phyloP scores from a whole-genome alignment of 2,329 filamentous ascomycete species.

The Exophiala sideris region DNA sequence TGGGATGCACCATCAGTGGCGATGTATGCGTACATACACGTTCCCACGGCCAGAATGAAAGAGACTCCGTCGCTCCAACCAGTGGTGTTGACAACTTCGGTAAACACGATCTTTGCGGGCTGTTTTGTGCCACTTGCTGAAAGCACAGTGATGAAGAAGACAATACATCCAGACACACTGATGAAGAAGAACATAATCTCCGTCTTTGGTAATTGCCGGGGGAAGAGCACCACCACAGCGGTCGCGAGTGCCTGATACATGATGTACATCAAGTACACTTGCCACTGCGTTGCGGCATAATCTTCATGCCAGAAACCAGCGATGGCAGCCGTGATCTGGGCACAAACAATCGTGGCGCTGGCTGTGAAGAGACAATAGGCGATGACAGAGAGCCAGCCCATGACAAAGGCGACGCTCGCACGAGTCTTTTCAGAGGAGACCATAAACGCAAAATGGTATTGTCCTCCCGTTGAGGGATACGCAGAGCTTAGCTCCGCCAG shows the following conservation, averaged over 20 bases:
- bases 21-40: conserved; percentile 30
- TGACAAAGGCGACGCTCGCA: conserved; percentile 24
- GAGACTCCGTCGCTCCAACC: conserved; percentile 66
- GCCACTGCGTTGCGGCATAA: conserved; percentile 27
- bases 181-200: conserved; percentile 24
- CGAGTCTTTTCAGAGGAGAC: conserved; percentile 19
- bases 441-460: conserved; percentile 35
- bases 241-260: conserved; percentile 16
- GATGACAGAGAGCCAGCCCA: conserved; percentile 30
- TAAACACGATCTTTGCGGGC: conserved; percentile 52
- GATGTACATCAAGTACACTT: conserved; percentile 28
- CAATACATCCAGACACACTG: conserved; percentile 26
- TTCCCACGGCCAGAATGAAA: conserved; percentile 39
- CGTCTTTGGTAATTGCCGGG: conserved; percentile 15
- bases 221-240: conserved; percentile 17
- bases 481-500: conserved; percentile 31
- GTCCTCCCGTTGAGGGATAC: conserved; percentile 30
- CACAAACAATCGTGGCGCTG: conserved; percentile 24
- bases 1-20: conserved; percentile 29
- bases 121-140: conserved; percentile 22
- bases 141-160: conserved; percentile 32
- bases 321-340: conserved; percentile 16
- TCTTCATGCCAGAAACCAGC: conserved; percentile 22
- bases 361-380: conserved; percentile 29
- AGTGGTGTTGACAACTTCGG: conserved; percentile 62